These are phyloP conservation scores for Raffaelea deltoideospora DNA, from an alignment of 2,329 filamentous ascomycete species.

Conservation along the genomic window DNA sequence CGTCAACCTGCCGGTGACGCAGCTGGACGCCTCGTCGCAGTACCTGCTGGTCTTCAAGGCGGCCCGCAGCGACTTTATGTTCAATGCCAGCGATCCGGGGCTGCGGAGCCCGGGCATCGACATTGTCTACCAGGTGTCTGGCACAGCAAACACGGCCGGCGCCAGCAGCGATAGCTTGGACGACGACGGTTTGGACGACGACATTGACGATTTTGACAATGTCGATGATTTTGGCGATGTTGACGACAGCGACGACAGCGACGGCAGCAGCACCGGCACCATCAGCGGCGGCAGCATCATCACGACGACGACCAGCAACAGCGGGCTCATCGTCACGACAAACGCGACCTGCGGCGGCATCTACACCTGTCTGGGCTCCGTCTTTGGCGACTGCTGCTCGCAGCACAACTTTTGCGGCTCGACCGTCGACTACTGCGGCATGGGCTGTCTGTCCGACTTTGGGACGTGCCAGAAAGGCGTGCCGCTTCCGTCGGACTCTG, in stretches of 20 bases:
- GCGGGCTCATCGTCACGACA: neutral
- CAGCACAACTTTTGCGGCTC: slow-evolving; percentile 8
- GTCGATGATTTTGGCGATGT: no score
- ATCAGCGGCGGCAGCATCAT: neutral
- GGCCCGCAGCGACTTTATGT: neutral
- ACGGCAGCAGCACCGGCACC: neutral
- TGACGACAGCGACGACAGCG: neutral
- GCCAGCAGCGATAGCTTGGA: neutral
- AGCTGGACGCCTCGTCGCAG: slow-evolving; percentile 2
- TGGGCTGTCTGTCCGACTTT: slow-evolving; percentile 7
- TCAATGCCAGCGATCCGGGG: slow-evolving; percentile 1
- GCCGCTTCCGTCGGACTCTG: neutral
- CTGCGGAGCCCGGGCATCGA: slow-evolving; percentile 1
- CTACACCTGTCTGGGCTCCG: slow-evolving; percentile 5
- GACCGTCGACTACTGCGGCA: slow-evolving; percentile 6
- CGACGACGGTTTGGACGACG: no score
- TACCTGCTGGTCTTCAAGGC: slow-evolving; percentile 2
- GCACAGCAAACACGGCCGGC: neutral
- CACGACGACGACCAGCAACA: no score
- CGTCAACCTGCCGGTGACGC: slow-evolving; percentile 2
- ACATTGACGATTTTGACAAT: no score
- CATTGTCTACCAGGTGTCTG: neutral
- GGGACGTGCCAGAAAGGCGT: neutral
- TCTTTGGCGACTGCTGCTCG: slow-evolving; percentile 9
- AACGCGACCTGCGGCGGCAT: slow-evolving; percentile 6